These are phyloP conservation scores for Musa balbisiana DNA, from an alignment of 202 grass and related monocot genomes.

Conservation along the genomic window DNA sequence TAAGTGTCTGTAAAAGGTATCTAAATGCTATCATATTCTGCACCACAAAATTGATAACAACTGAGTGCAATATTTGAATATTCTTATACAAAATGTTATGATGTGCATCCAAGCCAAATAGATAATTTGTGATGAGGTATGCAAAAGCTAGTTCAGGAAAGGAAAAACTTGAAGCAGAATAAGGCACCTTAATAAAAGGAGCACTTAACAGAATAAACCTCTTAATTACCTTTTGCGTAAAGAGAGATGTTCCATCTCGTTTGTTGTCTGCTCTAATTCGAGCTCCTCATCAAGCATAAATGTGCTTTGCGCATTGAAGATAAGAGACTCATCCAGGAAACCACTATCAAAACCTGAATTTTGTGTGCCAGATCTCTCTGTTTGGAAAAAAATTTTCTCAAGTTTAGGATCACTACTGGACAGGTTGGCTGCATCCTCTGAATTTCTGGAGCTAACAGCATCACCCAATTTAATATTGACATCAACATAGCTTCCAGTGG, in stretches of 20 bases:
- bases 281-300: conserved; percentile 99
- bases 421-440: conserved; percentile 19
- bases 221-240: conserved; percentile 56
- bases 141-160: not conserved
- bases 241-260: conserved; percentile 37
- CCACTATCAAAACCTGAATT: conserved; percentile 32
- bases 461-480: conserved; percentile 27
- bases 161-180: not conserved
- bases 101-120: not conserved
- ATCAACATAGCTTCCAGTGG: conserved; percentile 25
- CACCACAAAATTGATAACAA: too few relatives aligned
- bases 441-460: conserved; percentile 23
- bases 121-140: not conserved
- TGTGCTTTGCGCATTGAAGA: conserved; percentile 67
- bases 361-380: conserved; percentile 32
- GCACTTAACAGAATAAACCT: not conserved
- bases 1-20: too few relatives aligned
- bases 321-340: conserved; percentile 33
- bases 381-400: conserved; percentile 30
- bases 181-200: not conserved
- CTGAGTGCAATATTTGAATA: too few relatives aligned
- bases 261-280: conserved; percentile 58
- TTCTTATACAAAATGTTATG: too few relatives aligned
- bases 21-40: too few relatives aligned
- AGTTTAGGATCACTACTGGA: conserved; percentile 32